A percentile compares a stretch with the other conserved stretches of the same genome.
phyloP scores from a whole-genome alignment of 805 yeast genomes.

The Starmera caribaea region DNA sequence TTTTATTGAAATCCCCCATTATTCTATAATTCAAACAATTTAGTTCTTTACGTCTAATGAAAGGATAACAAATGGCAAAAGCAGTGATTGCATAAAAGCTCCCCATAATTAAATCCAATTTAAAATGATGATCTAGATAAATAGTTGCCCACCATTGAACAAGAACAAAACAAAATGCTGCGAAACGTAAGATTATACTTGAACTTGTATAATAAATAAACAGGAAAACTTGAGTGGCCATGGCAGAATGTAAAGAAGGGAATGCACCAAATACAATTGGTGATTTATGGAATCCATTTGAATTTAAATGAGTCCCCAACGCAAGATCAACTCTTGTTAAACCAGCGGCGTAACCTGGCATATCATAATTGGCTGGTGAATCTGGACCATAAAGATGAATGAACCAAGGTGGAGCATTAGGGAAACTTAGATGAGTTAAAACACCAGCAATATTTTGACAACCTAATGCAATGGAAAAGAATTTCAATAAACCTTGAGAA shows the following conservation, averaged over 20 bases:
- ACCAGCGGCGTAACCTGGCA: constrained; percentile 67
- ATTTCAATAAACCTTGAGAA: constrained; percentile 49
- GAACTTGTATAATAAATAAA: constrained; percentile 33
- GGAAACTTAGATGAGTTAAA: constrained; percentile 48
- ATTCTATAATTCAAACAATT: constrained; percentile 22
- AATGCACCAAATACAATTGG: constrained; percentile 66
- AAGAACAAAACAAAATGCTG: constrained; percentile 34
- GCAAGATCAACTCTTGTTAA: constrained; percentile 55
- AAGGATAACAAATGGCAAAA: constrained; percentile 31
- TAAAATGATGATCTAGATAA: constrained; percentile 65
- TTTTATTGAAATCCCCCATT: constrained; percentile 28
- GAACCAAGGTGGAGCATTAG: constrained; percentile 73
- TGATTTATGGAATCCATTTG: constrained; percentile 53
- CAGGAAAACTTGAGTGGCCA: constrained; percentile 40
- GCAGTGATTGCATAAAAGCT: constrained; percentile 37
- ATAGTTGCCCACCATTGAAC: constrained; percentile 72
- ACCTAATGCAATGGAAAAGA: constrained; percentile 48
- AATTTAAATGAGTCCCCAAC: constrained; percentile 48
- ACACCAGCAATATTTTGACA: constrained; percentile 52
- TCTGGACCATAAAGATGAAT: constrained; percentile 51
- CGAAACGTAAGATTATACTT: constrained; percentile 15
- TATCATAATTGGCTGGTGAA: constrained; percentile 44
- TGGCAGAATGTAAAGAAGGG: constrained; percentile 56
- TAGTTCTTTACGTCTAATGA: constrained; percentile 23
- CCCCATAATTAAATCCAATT: constrained; percentile 52